Evolutionary conservation across 1,284 basidiomycete genomes (phyloP).

Genomic region (Anthracocystis walkeri): DNA sequence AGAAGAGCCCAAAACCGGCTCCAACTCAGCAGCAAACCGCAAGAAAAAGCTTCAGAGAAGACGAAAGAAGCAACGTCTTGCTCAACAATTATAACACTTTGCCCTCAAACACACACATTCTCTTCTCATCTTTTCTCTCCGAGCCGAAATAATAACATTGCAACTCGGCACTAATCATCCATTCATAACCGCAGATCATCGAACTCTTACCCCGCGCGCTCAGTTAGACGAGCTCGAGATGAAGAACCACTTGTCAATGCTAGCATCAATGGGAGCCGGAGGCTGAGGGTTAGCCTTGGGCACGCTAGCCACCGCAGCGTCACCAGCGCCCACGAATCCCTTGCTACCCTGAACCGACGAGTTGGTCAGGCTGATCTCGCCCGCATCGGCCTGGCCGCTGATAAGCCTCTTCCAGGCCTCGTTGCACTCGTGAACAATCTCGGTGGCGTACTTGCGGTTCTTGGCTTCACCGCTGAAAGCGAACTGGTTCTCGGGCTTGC

Average conservation of each 20-base stretch:
- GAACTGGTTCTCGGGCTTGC: conserved; percentile 98
- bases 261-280: conserved; percentile 68
- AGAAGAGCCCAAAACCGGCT: conserved; percentile 5
- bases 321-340: conserved; percentile 75
- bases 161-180: conserved; percentile 1
- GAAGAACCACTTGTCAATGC: conserved; percentile 70
- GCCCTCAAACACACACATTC: background rate
- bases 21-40: conserved; percentile 28
- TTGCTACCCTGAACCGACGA: conserved; percentile 80
- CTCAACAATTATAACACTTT: conserved; percentile 3
- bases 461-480: conserved; percentile 99
- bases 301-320: conserved; percentile 77
- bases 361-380: conserved; percentile 72
- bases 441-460: conserved; percentile 95
- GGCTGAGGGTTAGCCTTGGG: conserved; percentile 78
- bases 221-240: conserved; percentile 54
- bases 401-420: conserved; percentile 98
- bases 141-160: background rate
- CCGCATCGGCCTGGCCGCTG: conserved; percentile 75
- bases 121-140: background rate
- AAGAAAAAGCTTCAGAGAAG: conserved; percentile 43
- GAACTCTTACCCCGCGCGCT: background rate
- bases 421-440: conserved; percentile 98
- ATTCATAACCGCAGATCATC: background rate
- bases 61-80: conserved; percentile 36